Evolutionary conservation across 495 filamentous ascomycete genomes (phyloP).

Genomic region (Penicillium verhagenii): DNA sequence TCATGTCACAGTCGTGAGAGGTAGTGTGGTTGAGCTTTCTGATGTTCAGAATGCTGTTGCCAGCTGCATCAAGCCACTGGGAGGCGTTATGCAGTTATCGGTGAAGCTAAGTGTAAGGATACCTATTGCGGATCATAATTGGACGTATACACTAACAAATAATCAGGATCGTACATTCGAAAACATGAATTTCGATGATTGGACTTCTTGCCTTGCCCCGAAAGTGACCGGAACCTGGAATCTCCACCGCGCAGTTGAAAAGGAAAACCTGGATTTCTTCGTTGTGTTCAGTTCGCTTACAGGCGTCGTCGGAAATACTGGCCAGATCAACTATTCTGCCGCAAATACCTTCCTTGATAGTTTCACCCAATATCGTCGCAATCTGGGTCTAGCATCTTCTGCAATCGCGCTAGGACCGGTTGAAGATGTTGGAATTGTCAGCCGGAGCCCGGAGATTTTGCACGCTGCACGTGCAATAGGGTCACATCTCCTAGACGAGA

Average conservation of each 20-base stretch:
- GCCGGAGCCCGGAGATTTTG: not conserved
- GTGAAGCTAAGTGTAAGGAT: slow-evolving; percentile 25
- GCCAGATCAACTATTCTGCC: slow-evolving; percentile 95
- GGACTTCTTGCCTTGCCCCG: not conserved
- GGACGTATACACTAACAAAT: not conserved
- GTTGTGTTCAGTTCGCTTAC: not conserved
- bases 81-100: slow-evolving; percentile 34
- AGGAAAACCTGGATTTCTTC: not conserved
- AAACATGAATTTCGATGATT: not conserved
- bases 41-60: slow-evolving; percentile 10
- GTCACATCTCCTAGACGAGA: not conserved
- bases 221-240: not conserved
- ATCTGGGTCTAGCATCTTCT: not conserved
- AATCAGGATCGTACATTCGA: not conserved
- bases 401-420: not conserved
- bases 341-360: slow-evolving; percentile 56
- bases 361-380: not conserved
- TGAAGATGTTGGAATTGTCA: slow-evolving; percentile 1
- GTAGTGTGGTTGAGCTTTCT: not conserved
- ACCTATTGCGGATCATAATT: too few relatives aligned
- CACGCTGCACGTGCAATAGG: not conserved
- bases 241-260: not conserved
- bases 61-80: slow-evolving; percentile 13
- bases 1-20: not conserved
- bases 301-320: slow-evolving; percentile 84